These are phyloP conservation scores for Podospora pseudopauciseta DNA, from an alignment of 495 filamentous ascomycete genomes.

Conservation along the genomic window DNA sequence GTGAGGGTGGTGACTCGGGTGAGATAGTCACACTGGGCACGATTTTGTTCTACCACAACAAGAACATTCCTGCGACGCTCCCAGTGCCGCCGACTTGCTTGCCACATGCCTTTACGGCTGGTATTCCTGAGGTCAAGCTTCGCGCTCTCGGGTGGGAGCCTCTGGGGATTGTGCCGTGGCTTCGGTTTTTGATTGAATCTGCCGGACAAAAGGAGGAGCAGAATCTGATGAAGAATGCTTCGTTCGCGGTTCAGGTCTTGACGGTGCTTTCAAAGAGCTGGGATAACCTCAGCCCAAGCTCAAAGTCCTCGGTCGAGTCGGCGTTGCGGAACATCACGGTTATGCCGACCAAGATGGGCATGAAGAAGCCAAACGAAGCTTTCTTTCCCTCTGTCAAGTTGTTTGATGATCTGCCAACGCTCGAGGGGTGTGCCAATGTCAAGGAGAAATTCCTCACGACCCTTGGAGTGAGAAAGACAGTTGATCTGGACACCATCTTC, in stretches of 20 bases:
- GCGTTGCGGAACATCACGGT: slow-evolving; percentile 64
- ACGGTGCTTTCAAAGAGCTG: slow-evolving; percentile 80
- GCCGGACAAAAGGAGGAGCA: slow-evolving; percentile 39
- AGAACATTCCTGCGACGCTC: slow-evolving; percentile 73
- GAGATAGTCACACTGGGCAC: slow-evolving; percentile 70
- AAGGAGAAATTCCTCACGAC: slow-evolving; percentile 85
- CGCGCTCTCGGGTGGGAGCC: slow-evolving; percentile 80
- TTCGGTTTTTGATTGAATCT: slow-evolving; percentile 69
- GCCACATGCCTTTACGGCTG: slow-evolving; percentile 68
- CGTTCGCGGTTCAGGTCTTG: slow-evolving; percentile 76
- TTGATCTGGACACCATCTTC: slow-evolving; percentile 92
- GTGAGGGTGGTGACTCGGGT: slow-evolving; percentile 56
- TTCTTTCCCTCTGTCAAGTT: slow-evolving; percentile 92
- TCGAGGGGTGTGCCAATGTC: slow-evolving; percentile 66
- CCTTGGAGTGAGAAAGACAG: slow-evolving; percentile 79
- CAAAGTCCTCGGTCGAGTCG: slow-evolving; percentile 60
- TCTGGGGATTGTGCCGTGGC: slow-evolving; percentile 76
- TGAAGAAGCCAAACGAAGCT: slow-evolving; percentile 80
- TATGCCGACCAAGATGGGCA: slow-evolving; percentile 87
- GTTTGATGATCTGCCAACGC: slow-evolving; percentile 86
- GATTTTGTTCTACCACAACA: slow-evolving; percentile 70
- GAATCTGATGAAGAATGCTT: slow-evolving; percentile 59
- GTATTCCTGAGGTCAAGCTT: slow-evolving; percentile 57
- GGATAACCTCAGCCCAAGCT: slow-evolving; percentile 65
- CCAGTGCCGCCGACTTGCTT: slow-evolving; percentile 80